Evolutionary conservation across 164 flowering plant species (phyloP), one percentile per base, ranked within the genome.

Genomic region (Protea cynaroides): DNA sequence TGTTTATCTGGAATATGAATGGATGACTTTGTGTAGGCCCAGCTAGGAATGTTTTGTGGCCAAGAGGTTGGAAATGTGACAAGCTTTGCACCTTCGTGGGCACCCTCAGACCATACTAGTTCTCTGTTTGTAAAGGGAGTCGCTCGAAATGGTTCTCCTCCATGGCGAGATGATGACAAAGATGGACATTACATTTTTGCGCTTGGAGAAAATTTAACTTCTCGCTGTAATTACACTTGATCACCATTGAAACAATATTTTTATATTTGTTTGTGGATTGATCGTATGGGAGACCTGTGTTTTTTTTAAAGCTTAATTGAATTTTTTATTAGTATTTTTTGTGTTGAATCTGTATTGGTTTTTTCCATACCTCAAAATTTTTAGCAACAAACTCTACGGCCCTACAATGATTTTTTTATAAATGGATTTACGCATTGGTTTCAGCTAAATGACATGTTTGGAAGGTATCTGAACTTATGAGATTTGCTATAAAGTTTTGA

Each of bases 161-260:
- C 97, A 22, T 77, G 86, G 96, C 79, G 99, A 69, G 87, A 84
- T 65, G 99, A 89, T 82, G 97, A 95, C 92, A 89, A 92, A 76
- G 99, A 95, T 83, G 99, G 99, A 18, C 99, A 95, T 92, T 92
- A 86, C 87, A 79, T 80, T 77, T 95, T 95, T 89, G 94, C 84
- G 71, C 68, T 95, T 72, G 99, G 99, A 83, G 99, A 94, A 51
- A 89, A 88, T 84, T 85, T 94, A 84, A 94, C 99, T 64, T 70
- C 96, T 69, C 99, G 99, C 96, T 94, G 99, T 94, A 94, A 94
- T 74, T 84, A 79, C 87, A 73, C 92, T 82, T 81, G 52, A 67
- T 82, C 76, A 76, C 79, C 68, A 78, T 71, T 59, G 63, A 65
- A 68, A 58, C 50, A 52, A 47, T 53, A 34, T 70, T 25, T 43